These are phyloP conservation scores for Tylopilus sp. DNA, from an alignment of 1,284 basidiomycete genomes.

Conservation along the genomic window DNA sequence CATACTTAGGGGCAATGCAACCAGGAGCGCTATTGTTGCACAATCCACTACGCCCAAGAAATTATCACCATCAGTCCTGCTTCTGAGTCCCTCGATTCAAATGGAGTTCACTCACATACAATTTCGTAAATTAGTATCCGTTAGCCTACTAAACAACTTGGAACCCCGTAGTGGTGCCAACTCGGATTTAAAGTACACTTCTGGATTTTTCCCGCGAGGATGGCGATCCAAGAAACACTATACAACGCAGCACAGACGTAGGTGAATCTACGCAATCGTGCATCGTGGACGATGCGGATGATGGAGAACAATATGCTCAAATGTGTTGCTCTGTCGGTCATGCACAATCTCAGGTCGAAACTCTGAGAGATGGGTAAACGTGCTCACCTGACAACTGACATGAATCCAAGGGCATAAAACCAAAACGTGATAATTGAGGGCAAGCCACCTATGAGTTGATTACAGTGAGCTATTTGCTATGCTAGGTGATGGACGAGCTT, in stretches of 20 bases:
- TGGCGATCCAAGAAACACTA: constrained; percentile 9
- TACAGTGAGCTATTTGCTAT: no score
- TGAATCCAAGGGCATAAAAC: constrained; percentile 10
- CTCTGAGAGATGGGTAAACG: background rate
- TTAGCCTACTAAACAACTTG: background rate
- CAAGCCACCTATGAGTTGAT: background rate
- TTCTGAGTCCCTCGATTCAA: no score
- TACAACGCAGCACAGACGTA: constrained; percentile 13
- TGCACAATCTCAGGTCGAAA: background rate
- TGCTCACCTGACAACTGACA: constrained; percentile 9
- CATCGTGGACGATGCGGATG: constrained; percentile 1
- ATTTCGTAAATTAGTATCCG: constrained; percentile 9
- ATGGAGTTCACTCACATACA: background rate
- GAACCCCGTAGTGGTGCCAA: constrained; percentile 8
- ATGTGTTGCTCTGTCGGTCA: constrained; percentile 7
- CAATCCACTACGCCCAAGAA: no score
- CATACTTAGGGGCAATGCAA: no score
- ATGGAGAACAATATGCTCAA: constrained; percentile 19
- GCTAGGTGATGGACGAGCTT: no score
- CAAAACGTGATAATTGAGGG: constrained; percentile 5
- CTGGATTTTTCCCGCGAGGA: constrained; percentile 12
- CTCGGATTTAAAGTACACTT: constrained; percentile 10
- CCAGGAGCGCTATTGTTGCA: no score
- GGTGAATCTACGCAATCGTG: constrained; percentile 6
- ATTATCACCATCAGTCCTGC: no score